Evolutionary conservation across 345 rosid genomes (phyloP).

Genomic region (Mercurialis annua): DNA sequence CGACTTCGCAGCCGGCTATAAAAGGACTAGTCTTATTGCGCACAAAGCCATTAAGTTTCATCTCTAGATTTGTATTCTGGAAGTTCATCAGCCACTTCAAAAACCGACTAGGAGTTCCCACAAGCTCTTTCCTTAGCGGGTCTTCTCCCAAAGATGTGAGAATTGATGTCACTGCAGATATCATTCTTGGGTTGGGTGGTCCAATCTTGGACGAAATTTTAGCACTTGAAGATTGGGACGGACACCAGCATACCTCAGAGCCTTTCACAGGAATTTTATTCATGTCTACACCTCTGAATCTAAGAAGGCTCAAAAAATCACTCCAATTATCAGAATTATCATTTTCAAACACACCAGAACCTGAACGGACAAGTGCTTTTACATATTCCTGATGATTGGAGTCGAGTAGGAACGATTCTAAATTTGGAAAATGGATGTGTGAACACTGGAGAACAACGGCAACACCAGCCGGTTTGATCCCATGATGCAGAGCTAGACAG

Average conservation of each 20-base stretch:
- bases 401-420: slow-evolving; percentile 44
- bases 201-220: slow-evolving; percentile 35
- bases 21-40: slow-evolving; percentile 24
- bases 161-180: slow-evolving; percentile 63
- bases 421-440: slow-evolving; percentile 70
- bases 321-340: slow-evolving; percentile 56
- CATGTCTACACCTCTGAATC: slow-evolving; percentile 48
- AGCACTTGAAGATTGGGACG: slow-evolving; percentile 37
- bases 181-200: slow-evolving; percentile 50
- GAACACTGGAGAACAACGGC: slow-evolving; percentile 79
- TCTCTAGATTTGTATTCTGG: slow-evolving; percentile 55
- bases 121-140: slow-evolving; percentile 79
- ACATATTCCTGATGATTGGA: slow-evolving; percentile 54
- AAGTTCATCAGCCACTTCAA: slow-evolving; percentile 85
- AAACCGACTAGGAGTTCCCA: slow-evolving; percentile 68
- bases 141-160: slow-evolving; percentile 82
- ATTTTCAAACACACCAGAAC: slow-evolving; percentile 73
- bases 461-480: slow-evolving; percentile 79
- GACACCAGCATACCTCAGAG: slow-evolving; percentile 59
- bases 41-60: slow-evolving; percentile 53
- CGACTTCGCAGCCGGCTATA: slow-evolving; percentile 34
- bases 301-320: slow-evolving; percentile 64
- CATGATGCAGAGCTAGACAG: slow-evolving; percentile 71
- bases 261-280: slow-evolving; percentile 29
- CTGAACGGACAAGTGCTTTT: slow-evolving; percentile 50